Evolutionary conservation across 345 rosid genomes (phyloP).

Genomic region (Luvunga scandens): DNA sequence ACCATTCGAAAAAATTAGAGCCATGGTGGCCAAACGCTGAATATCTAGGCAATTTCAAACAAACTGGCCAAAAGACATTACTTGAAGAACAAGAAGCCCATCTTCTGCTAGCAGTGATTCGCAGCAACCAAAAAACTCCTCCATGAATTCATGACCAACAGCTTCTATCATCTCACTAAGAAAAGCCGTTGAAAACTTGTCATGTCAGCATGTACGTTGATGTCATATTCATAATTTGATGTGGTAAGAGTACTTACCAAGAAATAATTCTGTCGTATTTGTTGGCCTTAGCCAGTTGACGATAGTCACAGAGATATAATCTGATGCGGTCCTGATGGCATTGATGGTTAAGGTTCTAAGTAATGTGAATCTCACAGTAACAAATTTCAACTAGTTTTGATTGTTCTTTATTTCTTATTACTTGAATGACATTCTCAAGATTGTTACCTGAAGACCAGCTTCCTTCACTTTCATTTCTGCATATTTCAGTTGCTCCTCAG

Average conservation of each 20-base stretch:
- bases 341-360: neutral
- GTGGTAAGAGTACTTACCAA: slow-evolving; percentile 43
- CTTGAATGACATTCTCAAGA: neutral
- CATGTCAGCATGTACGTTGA: neutral
- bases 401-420: neutral
- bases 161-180: slow-evolving; percentile 90
- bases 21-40: neutral
- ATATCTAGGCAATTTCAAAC: neutral
- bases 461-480: slow-evolving; percentile 72
- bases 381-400: too few species aligned
- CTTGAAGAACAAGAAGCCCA: slow-evolving; percentile 88
- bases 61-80: slow-evolving; percentile 18
- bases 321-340: slow-evolving; percentile 52
- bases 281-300: slow-evolving; percentile 48
- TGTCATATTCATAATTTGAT: neutral
- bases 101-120: slow-evolving; percentile 74
- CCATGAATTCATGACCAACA: slow-evolving; percentile 95
- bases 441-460: slow-evolving; percentile 79
- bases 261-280: slow-evolving; percentile 86
- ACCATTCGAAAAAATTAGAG: neutral
- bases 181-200: slow-evolving; percentile 8
- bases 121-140: slow-evolving; percentile 64
- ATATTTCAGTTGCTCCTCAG: slow-evolving; percentile 68
- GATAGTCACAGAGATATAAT: slow-evolving; percentile 75
- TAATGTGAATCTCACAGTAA: too few species aligned